phyloP scores from a whole-genome alignment of 768 basidiomycete species.

The Rhizopogon sp. region DNA sequence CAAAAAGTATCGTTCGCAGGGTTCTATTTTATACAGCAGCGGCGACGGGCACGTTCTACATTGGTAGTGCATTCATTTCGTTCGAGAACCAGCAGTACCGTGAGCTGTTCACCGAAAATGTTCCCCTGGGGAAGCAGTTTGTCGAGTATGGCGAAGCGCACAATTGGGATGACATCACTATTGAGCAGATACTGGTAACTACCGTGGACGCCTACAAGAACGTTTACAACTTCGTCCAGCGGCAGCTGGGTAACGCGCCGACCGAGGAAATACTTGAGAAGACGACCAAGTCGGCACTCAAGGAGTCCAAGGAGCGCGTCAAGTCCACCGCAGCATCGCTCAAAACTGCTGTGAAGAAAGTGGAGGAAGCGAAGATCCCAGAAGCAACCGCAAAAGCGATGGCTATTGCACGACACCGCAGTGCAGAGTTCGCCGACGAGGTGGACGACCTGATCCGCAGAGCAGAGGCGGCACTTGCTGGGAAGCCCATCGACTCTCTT shows the following conservation, averaged over 20 bases:
- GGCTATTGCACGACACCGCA: constrained; percentile 39
- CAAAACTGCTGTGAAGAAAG: constrained; percentile 45
- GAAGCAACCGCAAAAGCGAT: constrained; percentile 30
- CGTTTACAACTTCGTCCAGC: constrained; percentile 46
- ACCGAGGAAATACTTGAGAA: constrained; percentile 31
- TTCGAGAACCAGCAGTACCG: constrained; percentile 77
- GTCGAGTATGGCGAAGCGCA: constrained; percentile 78
- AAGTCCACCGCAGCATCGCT: constrained; percentile 38
- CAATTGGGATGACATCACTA: constrained; percentile 74
- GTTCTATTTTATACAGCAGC: constrained; percentile 66
- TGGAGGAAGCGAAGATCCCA: constrained; percentile 22
- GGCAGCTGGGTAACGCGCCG: constrained; percentile 39
- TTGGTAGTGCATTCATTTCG: constrained; percentile 73
- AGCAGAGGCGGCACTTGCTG: constrained; percentile 67
- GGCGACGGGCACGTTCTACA: constrained; percentile 73
- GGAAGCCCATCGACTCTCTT: constrained; percentile 30
- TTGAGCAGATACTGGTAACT: constrained; percentile 51
- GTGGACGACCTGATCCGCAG: constrained; percentile 61
- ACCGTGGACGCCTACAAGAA: constrained; percentile 44
- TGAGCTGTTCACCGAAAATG: constrained; percentile 76
- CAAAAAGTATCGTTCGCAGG: constrained; percentile 48
- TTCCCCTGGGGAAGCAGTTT: constrained; percentile 74
- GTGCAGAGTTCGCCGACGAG: constrained; percentile 53
- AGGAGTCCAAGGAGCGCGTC: constrained; percentile 40
- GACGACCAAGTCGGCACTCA: constrained; percentile 28